phyloP scores from a whole-genome alignment of 768 basidiomycete species.

The Lentinula raphanica region DNA sequence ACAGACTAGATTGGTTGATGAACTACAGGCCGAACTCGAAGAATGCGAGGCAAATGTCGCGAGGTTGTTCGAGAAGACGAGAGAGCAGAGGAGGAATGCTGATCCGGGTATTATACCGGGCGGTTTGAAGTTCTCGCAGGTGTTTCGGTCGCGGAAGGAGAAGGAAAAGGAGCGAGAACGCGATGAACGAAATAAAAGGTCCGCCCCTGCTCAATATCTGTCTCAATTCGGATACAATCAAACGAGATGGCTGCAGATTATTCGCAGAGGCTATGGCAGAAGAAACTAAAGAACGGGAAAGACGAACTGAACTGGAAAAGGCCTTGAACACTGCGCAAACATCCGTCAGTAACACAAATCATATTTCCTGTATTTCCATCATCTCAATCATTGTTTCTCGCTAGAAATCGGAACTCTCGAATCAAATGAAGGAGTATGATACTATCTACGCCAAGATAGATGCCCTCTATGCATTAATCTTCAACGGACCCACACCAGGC shows the following conservation, averaged over 20 bases:
- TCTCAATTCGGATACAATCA: background rate
- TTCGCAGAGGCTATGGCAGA: slow-evolving; percentile 5
- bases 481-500: slow-evolving; percentile 6
- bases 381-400: background rate
- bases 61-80: slow-evolving; percentile 5
- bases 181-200: slow-evolving; percentile 4
- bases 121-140: background rate
- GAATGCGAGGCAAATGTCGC: slow-evolving; percentile 4
- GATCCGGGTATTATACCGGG: background rate
- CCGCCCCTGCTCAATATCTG: background rate
- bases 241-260: background rate
- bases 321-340: background rate
- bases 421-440: slow-evolving; percentile 2
- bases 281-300: background rate
- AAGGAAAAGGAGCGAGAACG: slow-evolving; percentile 2
- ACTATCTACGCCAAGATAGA: background rate
- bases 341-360: background rate
- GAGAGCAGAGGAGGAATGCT: background rate
- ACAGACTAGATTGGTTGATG: background rate
- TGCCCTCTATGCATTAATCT: slow-evolving; percentile 1
- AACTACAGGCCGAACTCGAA: background rate
- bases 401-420: slow-evolving; percentile 1
- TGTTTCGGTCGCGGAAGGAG: background rate
- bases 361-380: background rate
- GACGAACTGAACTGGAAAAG: background rate